These are phyloP conservation scores for Crithidia bombi DNA, from an alignment of 208 protist species.

Conservation along the genomic window DNA sequence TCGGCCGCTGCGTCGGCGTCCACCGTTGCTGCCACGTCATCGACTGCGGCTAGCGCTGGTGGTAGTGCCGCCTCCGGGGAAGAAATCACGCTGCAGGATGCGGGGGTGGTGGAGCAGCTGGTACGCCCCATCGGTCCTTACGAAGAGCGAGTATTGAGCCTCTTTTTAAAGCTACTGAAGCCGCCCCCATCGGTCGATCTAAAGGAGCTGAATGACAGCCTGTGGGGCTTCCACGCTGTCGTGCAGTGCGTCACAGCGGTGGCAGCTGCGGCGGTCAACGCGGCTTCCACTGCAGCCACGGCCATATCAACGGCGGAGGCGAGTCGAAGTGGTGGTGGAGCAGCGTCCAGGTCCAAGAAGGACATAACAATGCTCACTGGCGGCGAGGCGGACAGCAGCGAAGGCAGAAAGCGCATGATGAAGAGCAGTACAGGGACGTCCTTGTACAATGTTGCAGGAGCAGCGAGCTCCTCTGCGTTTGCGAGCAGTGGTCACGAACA, in stretches of 20 bases:
- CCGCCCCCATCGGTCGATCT: background rate
- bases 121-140: conserved; percentile 35
- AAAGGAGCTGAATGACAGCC: conserved; percentile 13
- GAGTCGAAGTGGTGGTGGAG: background rate
- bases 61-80: conserved; percentile 4
- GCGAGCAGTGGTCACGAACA: background rate
- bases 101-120: conserved; percentile 38
- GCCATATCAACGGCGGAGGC: background rate
- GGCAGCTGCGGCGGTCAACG: background rate
- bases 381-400: background rate
- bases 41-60: background rate
- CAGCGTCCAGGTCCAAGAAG: background rate
- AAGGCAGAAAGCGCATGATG: background rate
- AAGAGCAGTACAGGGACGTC: background rate
- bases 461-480: background rate
- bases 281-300: background rate
- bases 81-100: conserved; percentile 30
- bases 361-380: background rate
- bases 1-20: background rate
- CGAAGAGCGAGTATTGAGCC: conserved; percentile 21
- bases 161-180: conserved; percentile 23
- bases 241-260: background rate
- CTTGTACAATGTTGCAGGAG: background rate
- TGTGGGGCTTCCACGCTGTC: conserved; percentile 16
- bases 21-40: background rate